These are phyloP conservation scores for Apodospora peruviana DNA, from an alignment of 495 filamentous ascomycete species.

Conservation along the genomic window DNA sequence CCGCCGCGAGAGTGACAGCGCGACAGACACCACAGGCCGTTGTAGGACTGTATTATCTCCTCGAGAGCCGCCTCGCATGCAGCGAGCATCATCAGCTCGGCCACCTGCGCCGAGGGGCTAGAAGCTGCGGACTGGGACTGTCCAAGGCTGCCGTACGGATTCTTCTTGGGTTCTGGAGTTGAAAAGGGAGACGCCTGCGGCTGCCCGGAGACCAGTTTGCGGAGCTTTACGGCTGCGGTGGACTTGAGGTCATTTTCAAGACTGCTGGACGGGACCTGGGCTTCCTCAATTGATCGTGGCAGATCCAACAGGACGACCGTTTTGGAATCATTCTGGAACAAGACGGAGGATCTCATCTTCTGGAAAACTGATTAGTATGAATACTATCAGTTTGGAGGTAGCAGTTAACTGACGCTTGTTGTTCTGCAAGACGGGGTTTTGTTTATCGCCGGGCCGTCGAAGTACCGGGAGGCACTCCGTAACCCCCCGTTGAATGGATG, in stretches of 20 bases:
- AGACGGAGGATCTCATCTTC: constrained; percentile 17
- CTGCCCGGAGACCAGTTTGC: constrained; percentile 29
- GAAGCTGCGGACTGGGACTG: constrained; percentile 3
- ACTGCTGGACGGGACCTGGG: constrained; percentile 30
- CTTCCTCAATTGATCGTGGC: constrained; percentile 41
- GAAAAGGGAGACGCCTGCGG: constrained; percentile 35
- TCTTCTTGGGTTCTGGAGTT: constrained; percentile 38
- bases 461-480: too few relatives aligned
- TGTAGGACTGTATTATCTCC: constrained; percentile 23
- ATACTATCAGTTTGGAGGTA: too few relatives aligned
- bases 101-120: constrained; percentile 29
- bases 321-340: constrained; percentile 33
- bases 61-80: constrained; percentile 36
- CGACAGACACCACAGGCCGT: constrained; percentile 41
- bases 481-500: too few relatives aligned
- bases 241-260: constrained; percentile 4
- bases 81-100: constrained; percentile 40
- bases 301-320: constrained; percentile 38
- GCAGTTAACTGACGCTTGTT: too few relatives aligned
- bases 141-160: too few relatives aligned
- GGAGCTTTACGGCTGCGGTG: constrained; percentile 7
- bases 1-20: too few relatives aligned
- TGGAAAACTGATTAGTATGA: too few relatives aligned
- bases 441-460: too few relatives aligned
- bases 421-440: too few relatives aligned